Base-by-base conservation (phyloP, 441 rosid species). In the Capsella rubella region DNA sequence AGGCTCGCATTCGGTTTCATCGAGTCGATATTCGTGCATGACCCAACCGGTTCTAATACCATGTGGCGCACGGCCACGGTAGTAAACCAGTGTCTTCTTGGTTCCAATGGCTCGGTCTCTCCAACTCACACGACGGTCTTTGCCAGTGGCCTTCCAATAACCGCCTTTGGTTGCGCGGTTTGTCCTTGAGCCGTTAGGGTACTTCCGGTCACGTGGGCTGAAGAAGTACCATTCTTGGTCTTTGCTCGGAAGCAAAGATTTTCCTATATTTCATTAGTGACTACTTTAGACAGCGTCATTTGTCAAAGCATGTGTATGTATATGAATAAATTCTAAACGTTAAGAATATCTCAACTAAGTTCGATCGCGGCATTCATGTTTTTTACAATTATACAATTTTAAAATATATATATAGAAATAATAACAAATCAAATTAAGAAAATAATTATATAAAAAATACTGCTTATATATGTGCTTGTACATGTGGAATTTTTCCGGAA, bases 211-310 rank as follows among this genome's bases (percentile, higher is more conserved):
- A 4, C 97, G 82, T 47, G 97, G 97, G 71, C 97, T 92, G 76
- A 94, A 94, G 83, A 94, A 94, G 75, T 90, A 92, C 99, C 99
- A 94, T 77, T 94, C 99, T 18, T 89, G 87, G 71, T 94, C 99
- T 82, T 90, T 92, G 89, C 99, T 94, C 0, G 99, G 99, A 58
- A 94, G 66, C 59, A 92, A 78, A 6, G 99, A 87, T 73, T 86
- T 95, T 28, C 90, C 99, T 95, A 46, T 35, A 3, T 29, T 47
- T 37, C 5, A 21, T 75, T 32, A 60, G 28, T 11, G 53, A 39
- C 28, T 18, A 14, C 12, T 34, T 52, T 60, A 34, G 12, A 13
- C 2, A 13, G 12, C 8, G 1, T 14, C 37, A 35, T 46, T 14
- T 47, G 13, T n/a, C 39, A 50, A 10, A 7, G 28, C 4, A 28